These are phyloP conservation scores for Teunomyces funiuensis DNA, from an alignment of 805 yeast genomes.

Conservation along the genomic window DNA sequence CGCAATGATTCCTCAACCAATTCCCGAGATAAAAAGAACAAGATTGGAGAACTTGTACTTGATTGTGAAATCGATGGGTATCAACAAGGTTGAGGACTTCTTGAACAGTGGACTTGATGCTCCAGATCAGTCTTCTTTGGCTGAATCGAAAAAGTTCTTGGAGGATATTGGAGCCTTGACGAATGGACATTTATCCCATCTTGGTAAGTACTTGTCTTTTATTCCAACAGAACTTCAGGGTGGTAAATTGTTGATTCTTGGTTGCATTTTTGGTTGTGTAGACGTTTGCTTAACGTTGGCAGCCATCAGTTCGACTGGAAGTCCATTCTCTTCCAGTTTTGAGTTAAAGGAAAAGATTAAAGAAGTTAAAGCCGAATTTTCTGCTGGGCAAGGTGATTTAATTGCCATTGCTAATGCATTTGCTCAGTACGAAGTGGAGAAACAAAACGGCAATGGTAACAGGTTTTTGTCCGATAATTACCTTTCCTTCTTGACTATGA, in stretches of 20 bases:
- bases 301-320: conserved; percentile 68
- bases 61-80: conserved; percentile 86
- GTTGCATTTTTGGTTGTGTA: conserved; percentile 80
- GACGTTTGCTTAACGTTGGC: conserved; percentile 80
- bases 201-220: conserved; percentile 77
- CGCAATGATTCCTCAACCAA: conserved; percentile 67
- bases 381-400: conserved; percentile 70
- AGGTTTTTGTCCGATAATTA: conserved; percentile 55
- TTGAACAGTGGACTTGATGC: conserved; percentile 78
- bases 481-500: conserved; percentile 62
- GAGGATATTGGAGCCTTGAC: conserved; percentile 71
- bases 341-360: conserved; percentile 70
- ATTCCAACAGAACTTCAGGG: conserved; percentile 85
- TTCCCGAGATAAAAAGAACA: conserved; percentile 86
- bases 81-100: conserved; percentile 67
- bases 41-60: conserved; percentile 80
- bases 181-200: conserved; percentile 55
- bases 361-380: conserved; percentile 35
- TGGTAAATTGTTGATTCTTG: conserved; percentile 77
- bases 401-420: conserved; percentile 64
- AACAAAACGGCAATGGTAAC: conserved; percentile 25
- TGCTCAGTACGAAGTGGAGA: conserved; percentile 46
- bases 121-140: conserved; percentile 57
- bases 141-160: conserved; percentile 51
- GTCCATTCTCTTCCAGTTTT: conserved; percentile 64